phyloP scores from a whole-genome alignment of 495 filamentous ascomycete genomes.

The Thermothielavioides terrestris region DNA sequence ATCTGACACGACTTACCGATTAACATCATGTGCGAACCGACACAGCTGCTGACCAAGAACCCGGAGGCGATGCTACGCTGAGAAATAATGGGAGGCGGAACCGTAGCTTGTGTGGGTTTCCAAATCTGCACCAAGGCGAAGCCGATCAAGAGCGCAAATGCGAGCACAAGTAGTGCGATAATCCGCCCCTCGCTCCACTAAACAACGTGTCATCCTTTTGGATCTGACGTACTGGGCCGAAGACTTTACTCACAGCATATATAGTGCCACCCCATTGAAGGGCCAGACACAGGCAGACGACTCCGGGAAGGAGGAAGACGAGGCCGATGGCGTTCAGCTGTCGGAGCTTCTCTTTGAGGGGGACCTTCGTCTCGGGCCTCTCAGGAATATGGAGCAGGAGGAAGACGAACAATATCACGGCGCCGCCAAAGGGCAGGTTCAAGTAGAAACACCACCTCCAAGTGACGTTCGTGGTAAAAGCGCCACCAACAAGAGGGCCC shows the following conservation, averaged over 20 bases:
- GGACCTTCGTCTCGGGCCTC: too few relatives aligned
- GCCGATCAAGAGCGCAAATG: neutral
- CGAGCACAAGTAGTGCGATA: neutral
- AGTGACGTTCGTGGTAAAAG: constrained; percentile 45
- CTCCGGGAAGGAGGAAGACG: constrained; percentile 56
- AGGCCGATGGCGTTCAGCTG: constrained; percentile 59
- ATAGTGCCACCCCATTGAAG: constrained; percentile 71
- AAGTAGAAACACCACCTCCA: constrained; percentile 81
- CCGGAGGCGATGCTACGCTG: neutral
- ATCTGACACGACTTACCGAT: neutral
- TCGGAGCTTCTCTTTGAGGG: constrained; percentile 38
- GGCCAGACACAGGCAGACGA: constrained; percentile 61
- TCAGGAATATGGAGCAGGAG: constrained; percentile 39
- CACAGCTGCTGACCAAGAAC: constrained; percentile 8
- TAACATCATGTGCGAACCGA: constrained; percentile 24
- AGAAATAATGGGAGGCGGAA: neutral
- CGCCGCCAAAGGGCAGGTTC: constrained; percentile 59
- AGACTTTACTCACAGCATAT: constrained; percentile 32
- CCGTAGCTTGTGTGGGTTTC: neutral
- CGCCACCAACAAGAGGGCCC: constrained; percentile 55
- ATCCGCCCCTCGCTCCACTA: constrained; percentile 13
- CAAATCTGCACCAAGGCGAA: neutral
- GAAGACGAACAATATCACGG: constrained; percentile 51
- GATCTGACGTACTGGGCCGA: neutral
- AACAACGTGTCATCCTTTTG: constrained; percentile 16